A percentile compares a stretch with the other conserved stretches of the same genome.
These are phyloP conservation scores for Penicillium bovifimosum DNA, from an alignment of 495 filamentous ascomycete genomes.

Conservation along the genomic window DNA sequence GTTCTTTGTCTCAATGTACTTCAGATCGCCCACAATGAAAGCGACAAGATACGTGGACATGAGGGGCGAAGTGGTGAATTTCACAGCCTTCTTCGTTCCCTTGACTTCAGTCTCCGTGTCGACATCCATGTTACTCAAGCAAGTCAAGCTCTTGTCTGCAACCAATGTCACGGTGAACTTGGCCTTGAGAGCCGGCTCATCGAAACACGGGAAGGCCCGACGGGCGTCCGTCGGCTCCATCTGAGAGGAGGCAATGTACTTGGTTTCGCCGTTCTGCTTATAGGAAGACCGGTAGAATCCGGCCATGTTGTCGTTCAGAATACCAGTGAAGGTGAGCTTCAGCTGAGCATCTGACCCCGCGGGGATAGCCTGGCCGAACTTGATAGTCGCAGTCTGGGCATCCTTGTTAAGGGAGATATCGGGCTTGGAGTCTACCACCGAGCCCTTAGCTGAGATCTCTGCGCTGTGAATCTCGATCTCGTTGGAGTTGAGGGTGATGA, in stretches of 20 bases:
- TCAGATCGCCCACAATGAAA: slow-evolving; percentile 63
- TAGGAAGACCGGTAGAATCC: slow-evolving; percentile 66
- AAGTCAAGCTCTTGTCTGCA: slow-evolving; percentile 57
- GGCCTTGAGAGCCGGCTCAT: slow-evolving; percentile 66
- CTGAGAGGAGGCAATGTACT: slow-evolving; percentile 60
- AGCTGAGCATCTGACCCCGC: slow-evolving; percentile 56
- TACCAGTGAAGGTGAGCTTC: slow-evolving; percentile 56
- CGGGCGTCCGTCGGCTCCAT: slow-evolving; percentile 64
- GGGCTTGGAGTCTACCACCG: slow-evolving; percentile 47
- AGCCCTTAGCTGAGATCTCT: slow-evolving; percentile 48
- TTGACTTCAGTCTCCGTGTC: slow-evolving; percentile 51
- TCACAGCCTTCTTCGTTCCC: slow-evolving; percentile 56
- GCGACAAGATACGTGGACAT: slow-evolving; percentile 69
- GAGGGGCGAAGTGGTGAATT: slow-evolving; percentile 58
- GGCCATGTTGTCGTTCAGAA: slow-evolving; percentile 62
- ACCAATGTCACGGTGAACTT: slow-evolving; percentile 60
- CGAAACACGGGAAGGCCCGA: slow-evolving; percentile 64
- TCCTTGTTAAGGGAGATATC: slow-evolving; percentile 53
- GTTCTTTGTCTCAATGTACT: slow-evolving; percentile 57
- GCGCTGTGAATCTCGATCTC: slow-evolving; percentile 80
- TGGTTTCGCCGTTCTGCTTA: slow-evolving; percentile 51
- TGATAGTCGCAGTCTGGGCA: slow-evolving; percentile 54
- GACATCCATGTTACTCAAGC: slow-evolving; percentile 66
- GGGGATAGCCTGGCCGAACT: slow-evolving; percentile 51
- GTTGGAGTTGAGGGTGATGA: slow-evolving; percentile 80